Evolutionary conservation across 2,329 filamentous ascomycete species (phyloP), one percentile per base, ranked within the genome.

Genomic region (Cladosporium austrohemisphaericum): DNA sequence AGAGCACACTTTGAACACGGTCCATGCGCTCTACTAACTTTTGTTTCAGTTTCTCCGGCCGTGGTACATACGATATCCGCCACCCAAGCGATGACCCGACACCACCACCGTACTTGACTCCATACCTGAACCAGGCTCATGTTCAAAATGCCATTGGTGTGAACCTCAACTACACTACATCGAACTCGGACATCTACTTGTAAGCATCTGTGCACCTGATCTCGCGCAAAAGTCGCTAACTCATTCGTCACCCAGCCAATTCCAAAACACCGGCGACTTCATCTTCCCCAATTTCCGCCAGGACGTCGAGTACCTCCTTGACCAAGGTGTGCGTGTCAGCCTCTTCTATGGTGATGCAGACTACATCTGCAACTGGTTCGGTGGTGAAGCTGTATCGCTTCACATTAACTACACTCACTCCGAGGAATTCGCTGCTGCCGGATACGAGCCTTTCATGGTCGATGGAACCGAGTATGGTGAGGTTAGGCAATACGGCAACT

Each of bases 1-100:
- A 14, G 43, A 14, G 2, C 7, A 6, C 6, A 3, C 10, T 1
- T 25, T 25, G 13, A 7, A 18, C 22, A 38, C 20, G 20, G 35
- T n/a, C 16, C 11, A 32, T 14, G n/a, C 29, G 9, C 11, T 40
- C 25, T 40, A 18, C 10, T 33, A 19, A 41, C 14, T 6, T 6
- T 11, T 11, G 11, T 18, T 16, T 6, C 7, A 63, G 65, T 14
- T 77, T 76, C 52, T 66, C 68, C 43, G 76, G 74, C 5, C 74
- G 79, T 22, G 80, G 80, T 41, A 66, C 71, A 4, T 85, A 85
- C 59, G 82, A 85, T 52, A 78, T 85, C 49, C 72, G 80, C 7
- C 76, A 81, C 32, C 71, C 74, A 0, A 66, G 59, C 41, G 50
- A 70, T 5, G 71, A 86, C 58, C 79, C 84, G 0, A 84, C 83